Base-by-base conservation (phyloP, 805 yeast genomes). In the Candida insectalens region DNA sequence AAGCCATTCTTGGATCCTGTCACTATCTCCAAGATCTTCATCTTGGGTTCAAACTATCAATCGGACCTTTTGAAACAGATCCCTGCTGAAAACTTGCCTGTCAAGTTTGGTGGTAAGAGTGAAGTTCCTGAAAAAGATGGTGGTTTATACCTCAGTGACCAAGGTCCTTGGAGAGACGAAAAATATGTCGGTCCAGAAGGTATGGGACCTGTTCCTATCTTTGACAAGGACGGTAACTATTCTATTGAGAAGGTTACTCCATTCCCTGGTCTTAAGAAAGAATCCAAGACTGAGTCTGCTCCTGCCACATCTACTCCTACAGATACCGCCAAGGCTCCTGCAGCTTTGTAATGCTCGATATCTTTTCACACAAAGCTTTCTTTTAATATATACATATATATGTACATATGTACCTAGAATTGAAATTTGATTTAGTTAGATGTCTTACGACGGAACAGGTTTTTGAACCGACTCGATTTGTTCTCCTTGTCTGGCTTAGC, bases 81-180 rank as follows among this genome's bases (percentile, higher is more conserved):
- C 42, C 96, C 97, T 16, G 77, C 79, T 6, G 94, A 84, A 59
- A 89, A 89, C 67, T 72, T 92, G 53, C 98, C 98, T 29, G 66
- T 48, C 31, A 85, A 84, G 63, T 89, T 83, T 50, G 98, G 98
- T 42, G 98, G 98, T 46, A 51, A 53, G 43, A 77, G 92, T 22
- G 71, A 62, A 45, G 78, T 77, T 28, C 58, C 65, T 29, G 83
- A 74, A 32, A 68, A 71, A 7, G 82, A 75, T 30, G 83, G 87
- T 50, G 95, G 94, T 18, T 71, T 92, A 44, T 83, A 78, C 59
- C 65, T 92, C 51, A 75, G 92, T 26, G 97, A 92, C 56, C 66
- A 80, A 45, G 98, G 98, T 46, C 98, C 98, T 43, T 92, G 98
- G 98, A 83, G 96, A 71, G 92, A 89, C 41, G 65, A 78, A 21